phyloP scores from a whole-genome alignment of 202 grass and related monocot genomes.

The Alloteropsis angusta region DNA sequence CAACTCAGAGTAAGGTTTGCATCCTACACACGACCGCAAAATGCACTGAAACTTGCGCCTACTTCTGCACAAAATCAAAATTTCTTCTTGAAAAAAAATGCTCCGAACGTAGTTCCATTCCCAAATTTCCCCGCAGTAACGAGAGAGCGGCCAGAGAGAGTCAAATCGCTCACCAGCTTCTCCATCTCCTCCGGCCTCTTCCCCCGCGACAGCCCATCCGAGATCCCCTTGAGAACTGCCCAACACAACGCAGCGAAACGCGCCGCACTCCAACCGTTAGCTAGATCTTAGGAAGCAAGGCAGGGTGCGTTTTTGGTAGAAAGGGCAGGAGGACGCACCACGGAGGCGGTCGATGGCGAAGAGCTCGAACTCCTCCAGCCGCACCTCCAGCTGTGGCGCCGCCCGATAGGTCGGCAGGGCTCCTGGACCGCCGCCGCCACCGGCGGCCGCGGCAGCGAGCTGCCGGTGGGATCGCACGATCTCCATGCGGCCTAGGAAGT shows the following conservation, averaged over 20 bases:
- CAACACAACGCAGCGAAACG: not conserved
- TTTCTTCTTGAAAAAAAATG: not conserved
- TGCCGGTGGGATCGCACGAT: slow-evolving; percentile 75
- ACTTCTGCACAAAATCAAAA: not conserved
- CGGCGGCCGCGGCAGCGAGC: slow-evolving; percentile 21
- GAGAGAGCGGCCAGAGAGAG: not conserved
- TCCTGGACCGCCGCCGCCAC: not conserved
- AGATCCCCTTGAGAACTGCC: slow-evolving; percentile 81
- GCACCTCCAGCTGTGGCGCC: slow-evolving; percentile 74
- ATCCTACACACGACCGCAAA: not conserved
- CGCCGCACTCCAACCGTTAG: not conserved
- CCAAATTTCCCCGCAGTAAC: not conserved
- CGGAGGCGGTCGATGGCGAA: slow-evolving; percentile 89
- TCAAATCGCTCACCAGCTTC: slow-evolving; percentile 53
- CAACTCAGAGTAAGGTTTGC: not conserved
- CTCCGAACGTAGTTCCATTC: not conserved
- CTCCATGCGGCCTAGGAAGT: slow-evolving; percentile 41
- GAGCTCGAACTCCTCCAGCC: slow-evolving; percentile 84
- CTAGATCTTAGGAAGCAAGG: not conserved
- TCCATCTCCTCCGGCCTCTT: slow-evolving; percentile 90
- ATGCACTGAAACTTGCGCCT: not conserved
- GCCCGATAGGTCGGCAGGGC: slow-evolving; percentile 61
- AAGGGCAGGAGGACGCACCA: slow-evolving; percentile 21
- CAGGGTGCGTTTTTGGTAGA: not conserved
- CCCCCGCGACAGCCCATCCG: slow-evolving; percentile 81